Conservation (phyloP, 2,329 filamentous ascomycete species). For the Verticillium klebahnii region DNA sequence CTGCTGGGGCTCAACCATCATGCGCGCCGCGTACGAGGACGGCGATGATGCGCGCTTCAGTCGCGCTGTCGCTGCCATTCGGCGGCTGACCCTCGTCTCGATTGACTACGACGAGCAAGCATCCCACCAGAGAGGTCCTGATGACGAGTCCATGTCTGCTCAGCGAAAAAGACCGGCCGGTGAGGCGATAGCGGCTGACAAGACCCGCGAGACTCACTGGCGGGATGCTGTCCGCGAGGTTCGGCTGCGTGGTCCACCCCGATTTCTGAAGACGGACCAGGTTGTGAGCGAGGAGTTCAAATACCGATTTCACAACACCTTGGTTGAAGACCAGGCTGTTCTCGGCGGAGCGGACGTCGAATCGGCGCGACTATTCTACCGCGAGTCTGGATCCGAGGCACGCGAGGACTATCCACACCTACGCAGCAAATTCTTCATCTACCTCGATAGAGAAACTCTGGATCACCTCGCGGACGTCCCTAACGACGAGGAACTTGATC, state of each 20-base stretch:
- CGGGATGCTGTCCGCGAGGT: neutral
- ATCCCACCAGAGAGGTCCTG: too few relatives aligned
- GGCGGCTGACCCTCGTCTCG: conserved; percentile 3
- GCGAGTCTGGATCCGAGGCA: neutral
- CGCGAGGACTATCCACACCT: neutral
- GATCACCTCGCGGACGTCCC: conserved; percentile 2
- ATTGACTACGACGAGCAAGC: conserved; percentile 2
- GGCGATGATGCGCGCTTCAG: neutral
- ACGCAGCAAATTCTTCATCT: conserved; percentile 1
- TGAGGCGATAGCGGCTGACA: neutral
- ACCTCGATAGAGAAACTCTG: conserved; percentile 5
- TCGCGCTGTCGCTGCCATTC: conserved; percentile 3
- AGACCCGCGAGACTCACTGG: neutral
- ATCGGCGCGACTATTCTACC: conserved; percentile 1
- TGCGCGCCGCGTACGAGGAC: conserved; percentile 5
- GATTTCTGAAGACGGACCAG: conserved; percentile 4
- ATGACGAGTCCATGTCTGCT: too few relatives aligned
- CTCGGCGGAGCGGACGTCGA: conserved; percentile 3
- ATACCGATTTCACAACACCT: conserved; percentile 4
- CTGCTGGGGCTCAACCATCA: conserved; percentile 7
- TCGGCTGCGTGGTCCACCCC: too few relatives aligned
- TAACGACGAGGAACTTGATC: conserved; percentile 5
- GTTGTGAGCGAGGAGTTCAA: conserved; percentile 5
- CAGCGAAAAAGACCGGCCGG: too few relatives aligned
- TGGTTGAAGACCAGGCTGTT: conserved; percentile 1